A percentile compares a stretch with the other conserved stretches of the same genome.
Conservation (phyloP, 192 early-diverging fungal genomes). For the Fimicolochytrium jonesii region DNA sequence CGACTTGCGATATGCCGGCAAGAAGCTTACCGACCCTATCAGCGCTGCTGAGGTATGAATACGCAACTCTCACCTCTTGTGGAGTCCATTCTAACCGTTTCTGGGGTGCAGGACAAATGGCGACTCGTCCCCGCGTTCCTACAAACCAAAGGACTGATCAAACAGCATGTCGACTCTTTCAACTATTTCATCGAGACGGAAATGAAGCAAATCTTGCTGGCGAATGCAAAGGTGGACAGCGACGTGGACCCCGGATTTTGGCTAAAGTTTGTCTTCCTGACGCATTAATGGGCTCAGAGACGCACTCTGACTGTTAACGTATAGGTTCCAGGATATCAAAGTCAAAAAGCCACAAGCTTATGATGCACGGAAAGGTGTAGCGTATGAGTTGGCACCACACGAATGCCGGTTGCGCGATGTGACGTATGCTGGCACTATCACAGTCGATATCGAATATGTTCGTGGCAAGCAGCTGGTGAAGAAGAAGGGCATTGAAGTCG, state of each 20-base stretch:
- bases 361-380: constrained; percentile 64
- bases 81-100: neutral
- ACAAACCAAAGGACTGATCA: constrained; percentile 94
- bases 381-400: constrained; percentile 80
- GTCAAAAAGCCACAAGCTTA: constrained; percentile 77
- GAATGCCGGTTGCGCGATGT: constrained; percentile 95
- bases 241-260: constrained; percentile 94
- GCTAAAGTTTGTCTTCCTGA: constrained; percentile 76
- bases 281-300: too few species aligned
- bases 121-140: constrained; percentile 94
- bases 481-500: constrained; percentile 78
- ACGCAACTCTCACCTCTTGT: neutral
- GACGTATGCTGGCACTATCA: constrained; percentile 89
- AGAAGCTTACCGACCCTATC: constrained; percentile 55
- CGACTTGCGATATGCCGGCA: constrained; percentile 50
- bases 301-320: too few species aligned
- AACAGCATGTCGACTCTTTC: constrained; percentile 99
- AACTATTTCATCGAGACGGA: constrained; percentile 97
- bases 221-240: constrained; percentile 83
- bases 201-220: constrained; percentile 88
- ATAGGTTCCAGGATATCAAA: constrained; percentile 84
- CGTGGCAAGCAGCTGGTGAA: constrained; percentile 76
- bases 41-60: constrained; percentile 46
- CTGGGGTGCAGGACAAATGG: constrained; percentile 84
- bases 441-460: constrained; percentile 91